Conservation (phyloP, 2,329 filamentous ascomycete genomes). For the Aspergillus sojae region DNA sequence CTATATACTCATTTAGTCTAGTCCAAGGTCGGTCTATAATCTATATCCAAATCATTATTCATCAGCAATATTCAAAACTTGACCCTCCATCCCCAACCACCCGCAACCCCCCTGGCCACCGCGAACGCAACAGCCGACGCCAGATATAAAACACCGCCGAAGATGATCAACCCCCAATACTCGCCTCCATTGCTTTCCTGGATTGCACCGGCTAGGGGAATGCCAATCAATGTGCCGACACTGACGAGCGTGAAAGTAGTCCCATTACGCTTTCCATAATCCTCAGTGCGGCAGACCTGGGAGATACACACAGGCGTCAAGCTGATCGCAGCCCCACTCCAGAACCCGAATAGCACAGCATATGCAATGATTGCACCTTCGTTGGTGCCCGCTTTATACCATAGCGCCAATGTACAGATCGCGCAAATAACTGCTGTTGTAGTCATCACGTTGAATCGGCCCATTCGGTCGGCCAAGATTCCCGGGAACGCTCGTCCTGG, state of each 20-base stretch:
- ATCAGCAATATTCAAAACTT: constrained; percentile 17
- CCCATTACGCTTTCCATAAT: constrained; percentile 29
- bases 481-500: constrained; percentile 38
- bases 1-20: not conserved
- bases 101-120: constrained; percentile 25
- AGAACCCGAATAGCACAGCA: constrained; percentile 24
- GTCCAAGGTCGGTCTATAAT: not conserved
- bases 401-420: constrained; percentile 25
- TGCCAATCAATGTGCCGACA: constrained; percentile 25
- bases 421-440: constrained; percentile 22
- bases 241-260: constrained; percentile 27
- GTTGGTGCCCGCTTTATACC: constrained; percentile 17
- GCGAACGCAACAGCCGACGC: constrained; percentile 26
- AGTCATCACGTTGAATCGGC: constrained; percentile 39
- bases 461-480: constrained; percentile 34
- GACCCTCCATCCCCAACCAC: constrained; percentile 21
- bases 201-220: constrained; percentile 30
- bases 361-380: constrained; percentile 25
- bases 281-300: constrained; percentile 32
- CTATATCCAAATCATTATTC: not conserved
- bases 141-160: constrained; percentile 30
- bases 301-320: constrained; percentile 35
- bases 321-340: constrained; percentile 30
- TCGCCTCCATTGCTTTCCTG: constrained; percentile 10
- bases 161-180: constrained; percentile 23